A percentile compares a stretch with the other conserved stretches of the same genome.
phyloP scores from a whole-genome alignment of 805 yeast species.

The Hanseniaspora meyeri region DNA sequence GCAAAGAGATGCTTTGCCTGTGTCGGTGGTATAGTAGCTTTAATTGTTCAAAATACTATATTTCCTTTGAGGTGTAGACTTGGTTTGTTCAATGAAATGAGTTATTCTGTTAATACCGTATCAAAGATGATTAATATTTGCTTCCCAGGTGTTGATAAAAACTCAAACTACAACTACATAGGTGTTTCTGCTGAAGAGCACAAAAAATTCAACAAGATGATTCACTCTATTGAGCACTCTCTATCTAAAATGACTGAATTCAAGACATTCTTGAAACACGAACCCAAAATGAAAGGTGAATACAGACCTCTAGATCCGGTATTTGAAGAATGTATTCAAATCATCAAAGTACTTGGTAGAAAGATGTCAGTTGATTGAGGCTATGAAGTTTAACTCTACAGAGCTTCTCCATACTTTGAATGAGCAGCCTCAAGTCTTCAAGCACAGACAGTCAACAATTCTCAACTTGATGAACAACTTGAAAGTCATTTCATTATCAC shows the following conservation, averaged over 20 bases:
- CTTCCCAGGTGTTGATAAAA: slow-evolving; percentile 28
- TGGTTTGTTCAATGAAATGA: slow-evolving; percentile 33
- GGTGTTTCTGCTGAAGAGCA: slow-evolving; percentile 28
- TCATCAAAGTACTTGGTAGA: slow-evolving; percentile 37
- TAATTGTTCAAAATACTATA: slow-evolving; percentile 34
- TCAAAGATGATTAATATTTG: slow-evolving; percentile 26
- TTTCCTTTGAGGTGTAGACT: slow-evolving; percentile 40
- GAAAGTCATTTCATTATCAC: slow-evolving; percentile 30
- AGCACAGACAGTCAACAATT: slow-evolving; percentile 20
- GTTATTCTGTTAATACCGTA: slow-evolving; percentile 31
- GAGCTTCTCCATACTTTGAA: slow-evolving; percentile 27
- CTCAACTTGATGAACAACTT: slow-evolving; percentile 32
- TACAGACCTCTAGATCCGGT: slow-evolving; percentile 28
- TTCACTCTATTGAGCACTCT: slow-evolving; percentile 31
- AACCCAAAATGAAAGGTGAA: slow-evolving; percentile 38
- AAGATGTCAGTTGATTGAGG: slow-evolving; percentile 35
- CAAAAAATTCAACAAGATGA: slow-evolving; percentile 25
- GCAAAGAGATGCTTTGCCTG: slow-evolving; percentile 41
- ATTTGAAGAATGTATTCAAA: slow-evolving; percentile 35
- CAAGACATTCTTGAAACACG: slow-evolving; percentile 33
- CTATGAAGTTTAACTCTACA: slow-evolving; percentile 32
- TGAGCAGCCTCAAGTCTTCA: slow-evolving; percentile 6
- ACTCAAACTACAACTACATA: neutral
- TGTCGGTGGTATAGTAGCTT: slow-evolving; percentile 40
- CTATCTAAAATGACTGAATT: slow-evolving; percentile 32